These are phyloP conservation scores for Coprinopsis sp. DNA, from an alignment of 768 basidiomycete species.

Conservation along the genomic window DNA sequence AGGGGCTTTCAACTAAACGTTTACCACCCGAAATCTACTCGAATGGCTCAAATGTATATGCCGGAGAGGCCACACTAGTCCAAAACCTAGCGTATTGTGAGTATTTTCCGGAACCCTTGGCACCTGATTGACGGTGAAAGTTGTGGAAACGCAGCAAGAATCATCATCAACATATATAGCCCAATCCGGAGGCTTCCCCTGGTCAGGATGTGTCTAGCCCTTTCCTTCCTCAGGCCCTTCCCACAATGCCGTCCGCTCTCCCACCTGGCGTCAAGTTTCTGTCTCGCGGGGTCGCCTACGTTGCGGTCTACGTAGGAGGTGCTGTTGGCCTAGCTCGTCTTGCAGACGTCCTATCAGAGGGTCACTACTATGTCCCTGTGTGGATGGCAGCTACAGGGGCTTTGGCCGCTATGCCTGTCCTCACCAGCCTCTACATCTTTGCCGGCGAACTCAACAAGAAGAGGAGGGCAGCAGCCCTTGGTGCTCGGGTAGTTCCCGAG, in stretches of 20 bases:
- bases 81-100: no score
- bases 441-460: conserved; percentile 25
- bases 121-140: no score
- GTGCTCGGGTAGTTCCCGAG: conserved; percentile 40
- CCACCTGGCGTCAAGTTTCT: conserved; percentile 35
- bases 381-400: conserved; percentile 32
- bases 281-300: conserved; percentile 17
- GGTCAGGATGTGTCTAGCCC: neutral
- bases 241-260: conserved; percentile 23
- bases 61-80: no score
- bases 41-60: no score
- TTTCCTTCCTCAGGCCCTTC: neutral
- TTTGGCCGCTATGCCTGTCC: conserved; percentile 29
- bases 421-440: conserved; percentile 28
- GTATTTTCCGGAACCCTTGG: no score
- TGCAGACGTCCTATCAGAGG: conserved; percentile 11
- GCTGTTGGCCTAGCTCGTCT: conserved; percentile 5
- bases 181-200: neutral
- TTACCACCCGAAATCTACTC: no score
- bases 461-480: conserved; percentile 37
- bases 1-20: no score
- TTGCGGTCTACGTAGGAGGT: conserved; percentile 13
- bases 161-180: no score
- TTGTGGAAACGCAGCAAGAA: no score
- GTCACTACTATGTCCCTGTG: conserved; percentile 24